These are phyloP conservation scores for Penicillium manginii DNA, from an alignment of 495 filamentous ascomycete genomes.

Conservation along the genomic window DNA sequence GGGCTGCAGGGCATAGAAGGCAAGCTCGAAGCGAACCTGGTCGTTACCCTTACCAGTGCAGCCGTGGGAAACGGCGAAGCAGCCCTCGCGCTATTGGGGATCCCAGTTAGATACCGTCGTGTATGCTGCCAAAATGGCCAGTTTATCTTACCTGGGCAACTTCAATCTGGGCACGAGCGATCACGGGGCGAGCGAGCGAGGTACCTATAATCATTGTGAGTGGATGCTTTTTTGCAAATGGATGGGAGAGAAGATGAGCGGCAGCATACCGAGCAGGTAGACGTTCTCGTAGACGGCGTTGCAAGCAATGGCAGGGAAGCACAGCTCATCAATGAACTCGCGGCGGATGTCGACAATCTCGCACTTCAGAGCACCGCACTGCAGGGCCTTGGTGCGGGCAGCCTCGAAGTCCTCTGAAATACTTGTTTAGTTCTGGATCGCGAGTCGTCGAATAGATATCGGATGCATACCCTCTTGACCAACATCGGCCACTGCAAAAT, in stretches of 20 bases:
- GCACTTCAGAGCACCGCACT: slow-evolving; percentile 57
- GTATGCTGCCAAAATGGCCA: not conserved
- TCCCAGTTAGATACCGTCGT: not conserved
- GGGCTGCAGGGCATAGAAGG: slow-evolving; percentile 75
- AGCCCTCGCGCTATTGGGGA: slow-evolving; percentile 39
- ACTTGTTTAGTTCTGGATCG: slow-evolving; percentile 13
- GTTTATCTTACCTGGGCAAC: slow-evolving; percentile 60
- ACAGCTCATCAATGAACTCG: slow-evolving; percentile 85
- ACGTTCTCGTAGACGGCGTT: slow-evolving; percentile 86
- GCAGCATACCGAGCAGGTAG: slow-evolving; percentile 67
- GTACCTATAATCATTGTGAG: slow-evolving; percentile 60
- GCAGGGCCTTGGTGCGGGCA: slow-evolving; percentile 57
- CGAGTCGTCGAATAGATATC: not conserved
- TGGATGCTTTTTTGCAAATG: not conserved
- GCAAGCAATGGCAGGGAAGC: slow-evolving; percentile 81
- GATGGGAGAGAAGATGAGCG: not conserved
- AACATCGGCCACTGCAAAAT: slow-evolving; percentile 61
- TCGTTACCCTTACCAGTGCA: slow-evolving; percentile 90
- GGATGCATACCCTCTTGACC: slow-evolving; percentile 54
- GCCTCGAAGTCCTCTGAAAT: slow-evolving; percentile 64
- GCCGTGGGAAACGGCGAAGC: slow-evolving; percentile 70
- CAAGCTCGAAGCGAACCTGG: slow-evolving; percentile 84
- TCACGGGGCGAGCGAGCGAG: slow-evolving; percentile 83
- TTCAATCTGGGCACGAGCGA: slow-evolving; percentile 78
- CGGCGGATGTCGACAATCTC: slow-evolving; percentile 58